Evolutionary conservation across 345 rosid genomes (phyloP), one percentile per base, ranked within the genome.

Genomic region (Lepidium sativum): DNA sequence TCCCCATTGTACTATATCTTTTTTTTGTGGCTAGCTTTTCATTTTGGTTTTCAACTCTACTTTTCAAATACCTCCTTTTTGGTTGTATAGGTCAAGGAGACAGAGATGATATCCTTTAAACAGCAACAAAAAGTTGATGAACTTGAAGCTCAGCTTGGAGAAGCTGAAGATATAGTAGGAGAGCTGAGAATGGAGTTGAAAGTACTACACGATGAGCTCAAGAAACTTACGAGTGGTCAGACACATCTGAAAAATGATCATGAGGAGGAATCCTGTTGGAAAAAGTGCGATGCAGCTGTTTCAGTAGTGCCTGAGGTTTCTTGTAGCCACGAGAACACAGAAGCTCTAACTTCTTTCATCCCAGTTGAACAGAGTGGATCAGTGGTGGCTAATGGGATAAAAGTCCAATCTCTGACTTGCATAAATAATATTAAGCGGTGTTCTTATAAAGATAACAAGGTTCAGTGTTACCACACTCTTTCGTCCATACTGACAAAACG

Each of bases 121-220:
- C 92, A 82, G 65, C 83, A 76, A 58, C 80, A 44, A 59, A 86
- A 73, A 77, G 81, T 92, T 62, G 91, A 81, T 25, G 98, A 88
- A 76, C 90, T 91, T 60, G 95, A 92, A 74, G 86, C 92, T 68
- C 98, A 79, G 72, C 83, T 92, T 25, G 88, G 87, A 58, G 98
- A 89, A 81, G 92, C 96, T 58, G 87, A 86, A 78, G 92, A 84
- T 75, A 82, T 84, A 41, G 96, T 85, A 31, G 82, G 81, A 78
- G 98, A 88, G 64, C 89, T 92, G 52, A 81, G 91, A 74, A 73
- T 79, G 66, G 96, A 91, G 65, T 78, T 88, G 77, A 80, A 79
- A 67, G 80, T 77, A 72, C 70, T 77, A 16, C 95, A 72, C 39
- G 84, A 78, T 65, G 90, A 84, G 78, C 76, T 85, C 69, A 88